phyloP scores from a whole-genome alignment of 257 asterid genomes.

The Fraxinus excelsior region DNA sequence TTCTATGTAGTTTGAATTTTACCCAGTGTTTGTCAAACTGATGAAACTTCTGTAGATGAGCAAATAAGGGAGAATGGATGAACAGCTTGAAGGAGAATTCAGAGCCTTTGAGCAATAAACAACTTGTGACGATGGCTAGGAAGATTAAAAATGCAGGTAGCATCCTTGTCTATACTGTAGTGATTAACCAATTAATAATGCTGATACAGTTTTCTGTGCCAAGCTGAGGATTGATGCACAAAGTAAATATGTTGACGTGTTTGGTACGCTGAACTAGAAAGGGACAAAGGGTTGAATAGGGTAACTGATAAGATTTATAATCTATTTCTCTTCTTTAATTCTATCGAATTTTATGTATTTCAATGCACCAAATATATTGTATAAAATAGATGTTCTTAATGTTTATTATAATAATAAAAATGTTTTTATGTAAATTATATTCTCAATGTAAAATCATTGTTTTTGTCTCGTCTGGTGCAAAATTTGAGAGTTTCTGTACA shows the following conservation, averaged over 20 bases:
- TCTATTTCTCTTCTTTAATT: background rate
- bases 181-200: conserved; percentile 42
- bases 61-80: conserved; percentile 15
- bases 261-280: background rate
- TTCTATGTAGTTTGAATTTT: no score
- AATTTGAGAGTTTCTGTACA: no score
- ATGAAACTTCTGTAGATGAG: conserved; percentile 34
- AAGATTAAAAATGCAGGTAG: conserved; percentile 28
- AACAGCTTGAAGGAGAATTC: conserved; percentile 28
- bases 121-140: conserved; percentile 36
- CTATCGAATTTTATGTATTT: background rate
- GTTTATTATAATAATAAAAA: background rate
- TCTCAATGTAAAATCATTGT: no score
- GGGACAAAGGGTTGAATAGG: background rate
- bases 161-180: conserved; percentile 53
- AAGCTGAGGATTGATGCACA: background rate
- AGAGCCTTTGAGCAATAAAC: conserved; percentile 30
- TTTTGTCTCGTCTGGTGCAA: no score
- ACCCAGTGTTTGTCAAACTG: conserved; percentile 14
- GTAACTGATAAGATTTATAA: no score
- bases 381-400: background rate
- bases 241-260: background rate
- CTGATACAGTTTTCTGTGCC: conserved; percentile 28
- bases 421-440: background rate
- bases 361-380: no score